Base-by-base conservation (phyloP, 2,329 filamentous ascomycete genomes). In the Macrophomina phaseolina region DNA sequence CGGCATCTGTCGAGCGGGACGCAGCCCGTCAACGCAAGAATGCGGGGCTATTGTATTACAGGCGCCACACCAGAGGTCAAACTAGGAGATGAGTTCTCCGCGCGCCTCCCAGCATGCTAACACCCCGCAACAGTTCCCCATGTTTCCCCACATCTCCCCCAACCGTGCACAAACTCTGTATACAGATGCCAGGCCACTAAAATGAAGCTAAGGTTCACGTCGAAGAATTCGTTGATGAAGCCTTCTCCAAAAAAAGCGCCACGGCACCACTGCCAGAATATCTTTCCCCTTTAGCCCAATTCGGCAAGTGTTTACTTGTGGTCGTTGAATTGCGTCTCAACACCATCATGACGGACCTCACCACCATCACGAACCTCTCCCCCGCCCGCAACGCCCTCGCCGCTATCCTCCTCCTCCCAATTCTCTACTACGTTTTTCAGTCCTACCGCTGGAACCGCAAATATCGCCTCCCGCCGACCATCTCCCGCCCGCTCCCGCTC, bases 361-460 rank as follows among this genome's bases (percentile, higher is more conserved):
- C 7, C 38, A 45, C 9, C 16, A 18, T 7, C 51, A 53, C 6
- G 36, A 14, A 53, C 30, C 6, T 53, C 28, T 16, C 51, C 1
- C 51, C 51, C 30, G n/a, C 51, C 3, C 12, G n/a, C 30, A 11
- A 30, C 8, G 14, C 51, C 28, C 9, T 53, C 28, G 51, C 30
- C 14, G 14, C 51, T 5, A 53, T 36, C 16, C 11, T 53, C 30
- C 5, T 53, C 30, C 51, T 53, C 51, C 12, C 51, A 4, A 34
- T 18, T 30, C 5, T 34, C 28, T 53, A 53, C 51, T 36, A 32
- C 30, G 30, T 12, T 12, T 12, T 53, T 30, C 9, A 34, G 8
- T 53, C 51, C 28, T 53, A 53, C 51, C 51, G 51, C 51, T 53
- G 51, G 51, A 18, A 53, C 51, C 51, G 51, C 51, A 53, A 36